A percentile compares a stretch with the other conserved stretches of the same genome.
Evolutionary conservation across 2,329 filamentous ascomycete genomes (phyloP).

Genomic region (Incumbomyces delicatus): DNA sequence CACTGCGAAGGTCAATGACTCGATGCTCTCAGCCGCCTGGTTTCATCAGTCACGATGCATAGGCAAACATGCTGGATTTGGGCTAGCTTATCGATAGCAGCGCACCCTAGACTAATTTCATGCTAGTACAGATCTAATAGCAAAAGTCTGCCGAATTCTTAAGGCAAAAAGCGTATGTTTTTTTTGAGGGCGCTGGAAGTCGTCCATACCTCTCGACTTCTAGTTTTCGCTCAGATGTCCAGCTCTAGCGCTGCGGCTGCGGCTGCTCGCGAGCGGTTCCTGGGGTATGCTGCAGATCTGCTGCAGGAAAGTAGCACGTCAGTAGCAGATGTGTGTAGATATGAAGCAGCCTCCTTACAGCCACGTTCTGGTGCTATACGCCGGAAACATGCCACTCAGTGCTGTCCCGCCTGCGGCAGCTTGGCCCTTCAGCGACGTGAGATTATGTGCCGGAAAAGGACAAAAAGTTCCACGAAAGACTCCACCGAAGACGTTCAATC

Average conservation of each 20-base stretch:
- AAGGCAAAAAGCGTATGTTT: no score
- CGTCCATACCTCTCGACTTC: neutral
- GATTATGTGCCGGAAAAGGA: neutral
- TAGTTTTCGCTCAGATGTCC: neutral
- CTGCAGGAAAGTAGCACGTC: neutral
- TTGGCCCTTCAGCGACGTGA: neutral
- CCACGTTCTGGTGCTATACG: neutral
- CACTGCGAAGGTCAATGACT: no score
- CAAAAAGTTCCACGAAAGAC: neutral
- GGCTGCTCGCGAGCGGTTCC: neutral
- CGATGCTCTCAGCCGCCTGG: no score
- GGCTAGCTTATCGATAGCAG: no score
- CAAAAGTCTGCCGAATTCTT: no score
- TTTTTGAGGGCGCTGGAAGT: no score
- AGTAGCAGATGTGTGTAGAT: neutral
- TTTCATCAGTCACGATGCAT: no score
- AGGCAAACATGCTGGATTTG: no score
- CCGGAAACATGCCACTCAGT: neutral
- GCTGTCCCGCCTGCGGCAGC: constrained; percentile 2
- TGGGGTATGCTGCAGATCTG: neutral
- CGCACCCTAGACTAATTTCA: no score
- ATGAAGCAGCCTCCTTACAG: neutral
- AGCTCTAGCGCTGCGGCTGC: neutral
- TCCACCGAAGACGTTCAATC: neutral
- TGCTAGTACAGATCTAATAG: no score